phyloP scores from a whole-genome alignment of 1,284 basidiomycete species.

The Ceratobasidium papillatum region DNA sequence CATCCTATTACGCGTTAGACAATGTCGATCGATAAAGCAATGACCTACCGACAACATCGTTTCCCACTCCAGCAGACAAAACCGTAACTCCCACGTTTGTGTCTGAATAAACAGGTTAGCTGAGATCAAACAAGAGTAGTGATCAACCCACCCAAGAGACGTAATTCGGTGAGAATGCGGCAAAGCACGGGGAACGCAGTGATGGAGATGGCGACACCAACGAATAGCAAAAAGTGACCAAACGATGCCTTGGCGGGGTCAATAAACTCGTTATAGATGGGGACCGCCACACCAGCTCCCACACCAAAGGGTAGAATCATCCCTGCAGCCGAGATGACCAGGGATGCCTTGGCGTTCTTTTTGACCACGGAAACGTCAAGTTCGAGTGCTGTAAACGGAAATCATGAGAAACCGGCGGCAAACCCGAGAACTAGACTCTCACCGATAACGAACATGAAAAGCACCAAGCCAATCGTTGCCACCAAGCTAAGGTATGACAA shows the following conservation, averaged over 20 bases:
- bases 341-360: conserved; percentile 57
- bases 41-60: conserved; percentile 68
- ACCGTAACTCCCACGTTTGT: conserved; percentile 73
- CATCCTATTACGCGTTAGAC: conserved; percentile 68
- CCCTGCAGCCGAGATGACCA: conserved; percentile 62
- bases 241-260: conserved; percentile 61
- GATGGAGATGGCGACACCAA: conserved; percentile 81
- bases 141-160: conserved; percentile 59
- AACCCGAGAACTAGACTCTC: conserved; percentile 52
- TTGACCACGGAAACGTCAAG: conserved; percentile 76
- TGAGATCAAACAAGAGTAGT: conserved; percentile 59
- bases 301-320: conserved; percentile 72
- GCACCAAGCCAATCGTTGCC: conserved; percentile 85
- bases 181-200: conserved; percentile 90
- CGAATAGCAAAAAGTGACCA: conserved; percentile 74
- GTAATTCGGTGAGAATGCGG: conserved; percentile 56
- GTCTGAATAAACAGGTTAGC: conserved; percentile 53
- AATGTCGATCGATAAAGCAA: background rate
- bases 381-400: conserved; percentile 50
- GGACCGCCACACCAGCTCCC: conserved; percentile 69
- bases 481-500: conserved; percentile 82
- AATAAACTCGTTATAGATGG: conserved; percentile 69
- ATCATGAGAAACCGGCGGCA: background rate
- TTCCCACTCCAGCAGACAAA: conserved; percentile 75
- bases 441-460: conserved; percentile 94